Conservation (phyloP, 176 grass and related monocot genomes). For the Musa acuminata region DNA sequence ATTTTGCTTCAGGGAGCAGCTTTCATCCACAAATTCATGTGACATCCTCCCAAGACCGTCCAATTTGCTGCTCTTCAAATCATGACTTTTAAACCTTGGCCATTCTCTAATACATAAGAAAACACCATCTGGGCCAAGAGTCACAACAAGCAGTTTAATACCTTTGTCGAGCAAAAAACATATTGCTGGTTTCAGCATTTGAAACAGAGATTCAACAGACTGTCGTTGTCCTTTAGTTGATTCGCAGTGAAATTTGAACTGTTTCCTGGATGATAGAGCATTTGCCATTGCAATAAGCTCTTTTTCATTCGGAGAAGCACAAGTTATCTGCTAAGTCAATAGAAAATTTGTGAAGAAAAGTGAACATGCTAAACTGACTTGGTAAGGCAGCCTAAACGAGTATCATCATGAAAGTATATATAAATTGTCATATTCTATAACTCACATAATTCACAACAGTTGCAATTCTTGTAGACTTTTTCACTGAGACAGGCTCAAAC, state of each 20-base stretch:
- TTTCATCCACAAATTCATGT: constrained; percentile 34
- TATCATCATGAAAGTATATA: background rate
- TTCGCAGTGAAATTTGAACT: constrained; percentile 38
- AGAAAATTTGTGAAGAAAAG: background rate
- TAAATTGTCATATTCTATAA: constrained; percentile 9
- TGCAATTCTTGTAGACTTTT: constrained; percentile 71
- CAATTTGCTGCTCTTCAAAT: constrained; percentile 23
- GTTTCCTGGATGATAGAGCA: constrained; percentile 37
- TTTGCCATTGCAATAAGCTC: constrained; percentile 92
- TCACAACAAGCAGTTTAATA: constrained; percentile 72
- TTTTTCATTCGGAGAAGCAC: constrained; percentile 75
- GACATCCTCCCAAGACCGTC: constrained; percentile 24
- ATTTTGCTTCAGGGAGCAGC: constrained; percentile 17
- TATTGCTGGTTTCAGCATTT: constrained; percentile 73
- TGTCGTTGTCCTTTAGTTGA: constrained; percentile 22
- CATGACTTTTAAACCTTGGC: constrained; percentile 28
- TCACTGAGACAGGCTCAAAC: constrained; percentile 87
- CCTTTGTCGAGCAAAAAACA: constrained; percentile 76
- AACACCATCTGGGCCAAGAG: constrained; percentile 65
- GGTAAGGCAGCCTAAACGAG: background rate
- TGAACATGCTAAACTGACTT: background rate
- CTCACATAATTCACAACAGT: constrained; percentile 65
- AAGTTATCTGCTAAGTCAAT: constrained; percentile 54
- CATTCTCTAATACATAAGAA: constrained; percentile 63
- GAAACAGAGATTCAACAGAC: constrained; percentile 51